Conservation (phyloP, 345 rosid species). For the Euphorbia pulcherrima region DNA sequence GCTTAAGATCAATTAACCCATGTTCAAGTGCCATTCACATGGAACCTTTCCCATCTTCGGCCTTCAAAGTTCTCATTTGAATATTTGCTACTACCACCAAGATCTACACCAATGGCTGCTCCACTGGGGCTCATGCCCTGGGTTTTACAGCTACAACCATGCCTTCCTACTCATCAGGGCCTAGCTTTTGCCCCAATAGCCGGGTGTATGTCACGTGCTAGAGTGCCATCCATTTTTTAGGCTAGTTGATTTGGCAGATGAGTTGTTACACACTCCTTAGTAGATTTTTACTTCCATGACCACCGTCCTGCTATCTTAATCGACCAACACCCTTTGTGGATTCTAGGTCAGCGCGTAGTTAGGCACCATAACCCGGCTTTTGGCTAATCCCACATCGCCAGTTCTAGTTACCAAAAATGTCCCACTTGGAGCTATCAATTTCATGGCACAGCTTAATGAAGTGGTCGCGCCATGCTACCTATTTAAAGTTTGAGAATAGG, state of each 20-base stretch:
- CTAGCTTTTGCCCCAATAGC: neutral
- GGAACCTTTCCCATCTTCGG: no score
- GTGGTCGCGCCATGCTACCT: no score
- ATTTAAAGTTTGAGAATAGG: no score
- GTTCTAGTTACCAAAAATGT: slow-evolving; percentile 10
- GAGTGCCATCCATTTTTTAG: neutral
- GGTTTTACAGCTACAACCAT: neutral
- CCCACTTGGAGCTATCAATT: slow-evolving; percentile 9
- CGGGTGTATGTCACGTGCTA: neutral
- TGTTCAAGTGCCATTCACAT: no score
- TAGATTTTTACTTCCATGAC: neutral
- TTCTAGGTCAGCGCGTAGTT: slow-evolving; percentile 1
- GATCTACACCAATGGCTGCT: neutral
- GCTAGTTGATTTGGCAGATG: no score
- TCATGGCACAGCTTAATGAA: neutral
- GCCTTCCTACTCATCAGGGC: neutral
- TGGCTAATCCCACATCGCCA: neutral
- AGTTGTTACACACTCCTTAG: no score
- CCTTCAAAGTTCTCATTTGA: no score
- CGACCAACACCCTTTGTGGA: neutral
- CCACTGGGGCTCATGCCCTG: neutral
- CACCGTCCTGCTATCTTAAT: no score
- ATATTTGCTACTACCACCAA: no score
- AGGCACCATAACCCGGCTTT: no score
- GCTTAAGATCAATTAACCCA: no score